These are phyloP conservation scores for Plasmodium vivax DNA, from an alignment of 169 alveolate genomes.

Conservation along the genomic window DNA sequence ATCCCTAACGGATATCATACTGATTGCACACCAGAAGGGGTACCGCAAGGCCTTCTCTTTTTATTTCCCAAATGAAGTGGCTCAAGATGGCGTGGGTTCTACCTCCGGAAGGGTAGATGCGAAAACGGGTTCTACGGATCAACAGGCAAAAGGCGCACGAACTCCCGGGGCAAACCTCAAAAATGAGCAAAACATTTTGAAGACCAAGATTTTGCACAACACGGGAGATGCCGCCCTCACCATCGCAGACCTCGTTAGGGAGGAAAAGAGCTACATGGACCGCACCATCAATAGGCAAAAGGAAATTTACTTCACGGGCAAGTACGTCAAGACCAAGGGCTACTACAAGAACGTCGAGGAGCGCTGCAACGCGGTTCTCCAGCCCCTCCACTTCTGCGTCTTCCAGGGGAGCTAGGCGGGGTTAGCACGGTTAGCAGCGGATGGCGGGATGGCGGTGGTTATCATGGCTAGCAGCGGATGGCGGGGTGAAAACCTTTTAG, in stretches of 20 bases:
- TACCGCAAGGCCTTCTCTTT: background rate
- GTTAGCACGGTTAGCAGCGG: background rate
- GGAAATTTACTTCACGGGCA: constrained; percentile 32
- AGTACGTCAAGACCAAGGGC: constrained; percentile 46
- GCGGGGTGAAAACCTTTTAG: background rate
- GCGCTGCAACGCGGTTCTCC: constrained; percentile 61
- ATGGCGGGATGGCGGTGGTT: background rate
- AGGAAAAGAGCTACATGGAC: constrained; percentile 24
- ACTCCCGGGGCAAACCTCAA: background rate
- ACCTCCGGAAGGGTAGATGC: background rate
- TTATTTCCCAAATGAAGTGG: constrained; percentile 9
- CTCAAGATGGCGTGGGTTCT: background rate
- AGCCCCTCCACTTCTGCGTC: constrained; percentile 37
- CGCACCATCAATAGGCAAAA: background rate
- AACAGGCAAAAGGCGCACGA: background rate
- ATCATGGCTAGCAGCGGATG: background rate
- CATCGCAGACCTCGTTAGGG: background rate
- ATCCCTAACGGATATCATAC: constrained; percentile 31
- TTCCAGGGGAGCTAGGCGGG: background rate
- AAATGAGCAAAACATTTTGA: background rate
- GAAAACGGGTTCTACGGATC: background rate
- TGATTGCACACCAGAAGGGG: constrained; percentile 30
- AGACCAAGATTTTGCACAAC: constrained; percentile 19
- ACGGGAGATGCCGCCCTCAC: background rate
- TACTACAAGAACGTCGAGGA: constrained; percentile 44